Conservation (phyloP, 2,329 filamentous ascomycete species). For the Penicillium sp. region DNA sequence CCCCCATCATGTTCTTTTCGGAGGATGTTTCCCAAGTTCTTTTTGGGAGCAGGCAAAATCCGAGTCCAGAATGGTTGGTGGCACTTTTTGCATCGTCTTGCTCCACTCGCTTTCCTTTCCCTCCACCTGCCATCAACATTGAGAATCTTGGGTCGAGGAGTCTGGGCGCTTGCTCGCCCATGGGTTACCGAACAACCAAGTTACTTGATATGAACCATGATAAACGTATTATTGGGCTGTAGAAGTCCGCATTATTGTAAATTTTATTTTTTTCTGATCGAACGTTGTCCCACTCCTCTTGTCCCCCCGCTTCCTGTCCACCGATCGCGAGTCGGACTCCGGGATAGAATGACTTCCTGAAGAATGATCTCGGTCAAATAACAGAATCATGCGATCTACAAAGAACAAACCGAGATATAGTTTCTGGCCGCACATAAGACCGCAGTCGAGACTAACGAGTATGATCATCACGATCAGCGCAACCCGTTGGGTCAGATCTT, state of each 20-base stretch:
- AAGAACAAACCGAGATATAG: not conserved
- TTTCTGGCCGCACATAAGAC: not conserved
- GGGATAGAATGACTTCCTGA: not conserved
- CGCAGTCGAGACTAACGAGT: not conserved
- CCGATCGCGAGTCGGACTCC: slow-evolving; percentile 10
- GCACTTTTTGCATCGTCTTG: not conserved
- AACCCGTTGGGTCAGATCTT: slow-evolving; percentile 28
- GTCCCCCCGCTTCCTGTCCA: not conserved
- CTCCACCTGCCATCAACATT: not conserved
- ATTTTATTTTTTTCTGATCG: not conserved
- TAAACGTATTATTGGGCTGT: not conserved
- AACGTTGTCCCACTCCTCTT: not conserved
- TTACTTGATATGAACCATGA: not conserved
- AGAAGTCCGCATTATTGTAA: not conserved
- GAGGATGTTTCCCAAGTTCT: not conserved
- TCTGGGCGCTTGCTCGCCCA: not conserved
- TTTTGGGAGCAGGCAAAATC: not conserved
- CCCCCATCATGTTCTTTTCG: not conserved
- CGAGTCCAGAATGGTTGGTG: not conserved
- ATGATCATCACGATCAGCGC: slow-evolving; percentile 16
- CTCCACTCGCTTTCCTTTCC: not conserved
- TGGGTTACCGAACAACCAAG: not conserved
- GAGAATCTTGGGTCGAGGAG: not conserved
- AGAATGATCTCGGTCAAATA: not conserved
- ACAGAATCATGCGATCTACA: not conserved